A percentile compares a stretch with the other conserved stretches of the same genome.
phyloP scores from a whole-genome alignment of 495 filamentous ascomycete genomes.

The Lasiosphaeria hispida region DNA sequence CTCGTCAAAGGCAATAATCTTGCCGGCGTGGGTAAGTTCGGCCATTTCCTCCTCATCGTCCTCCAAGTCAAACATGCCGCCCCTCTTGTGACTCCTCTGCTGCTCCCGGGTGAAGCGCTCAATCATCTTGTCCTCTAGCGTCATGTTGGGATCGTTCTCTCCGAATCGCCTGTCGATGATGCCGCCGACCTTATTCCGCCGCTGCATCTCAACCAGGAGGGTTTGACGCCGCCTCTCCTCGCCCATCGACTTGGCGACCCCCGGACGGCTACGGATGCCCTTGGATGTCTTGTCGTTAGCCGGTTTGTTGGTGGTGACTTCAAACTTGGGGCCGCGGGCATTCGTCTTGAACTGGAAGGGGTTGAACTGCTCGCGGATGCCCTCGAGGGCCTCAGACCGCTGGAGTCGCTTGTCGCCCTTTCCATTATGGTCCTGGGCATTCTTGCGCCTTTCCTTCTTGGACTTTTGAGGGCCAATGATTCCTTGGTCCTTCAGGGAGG shows the following conservation, averaged over 20 bases:
- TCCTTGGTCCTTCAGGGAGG: slow-evolving; percentile 81
- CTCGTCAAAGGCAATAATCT: slow-evolving; percentile 60
- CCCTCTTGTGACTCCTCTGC: slow-evolving; percentile 65
- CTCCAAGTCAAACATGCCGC: slow-evolving; percentile 84
- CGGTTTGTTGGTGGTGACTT: slow-evolving; percentile 61
- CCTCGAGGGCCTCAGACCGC: slow-evolving; percentile 68
- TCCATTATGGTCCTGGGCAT: slow-evolving; percentile 59
- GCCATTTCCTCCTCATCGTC: slow-evolving; percentile 72
- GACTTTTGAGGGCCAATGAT: slow-evolving; percentile 85
- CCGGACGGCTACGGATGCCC: slow-evolving; percentile 65
- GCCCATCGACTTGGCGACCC: slow-evolving; percentile 77
- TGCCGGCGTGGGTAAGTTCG: slow-evolving; percentile 80
- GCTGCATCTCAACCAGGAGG: slow-evolving; percentile 79
- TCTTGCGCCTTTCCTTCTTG: slow-evolving; percentile 82
- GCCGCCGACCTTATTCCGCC: slow-evolving; percentile 83
- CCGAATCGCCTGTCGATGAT: slow-evolving; percentile 92
- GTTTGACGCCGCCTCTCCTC: slow-evolving; percentile 82
- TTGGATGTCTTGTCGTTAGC: slow-evolving; percentile 49
- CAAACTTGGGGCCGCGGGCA: slow-evolving; percentile 68
- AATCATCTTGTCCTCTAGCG: slow-evolving; percentile 87
- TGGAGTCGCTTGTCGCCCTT: slow-evolving; percentile 67
- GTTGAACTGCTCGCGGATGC: slow-evolving; percentile 93
- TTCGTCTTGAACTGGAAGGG: slow-evolving; percentile 88
- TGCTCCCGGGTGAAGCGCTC: slow-evolving; percentile 87
- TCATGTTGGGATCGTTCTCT: slow-evolving; percentile 91